Evolutionary conservation across 495 filamentous ascomycete genomes (phyloP).

Genomic region (Neurospora cerealis): DNA sequence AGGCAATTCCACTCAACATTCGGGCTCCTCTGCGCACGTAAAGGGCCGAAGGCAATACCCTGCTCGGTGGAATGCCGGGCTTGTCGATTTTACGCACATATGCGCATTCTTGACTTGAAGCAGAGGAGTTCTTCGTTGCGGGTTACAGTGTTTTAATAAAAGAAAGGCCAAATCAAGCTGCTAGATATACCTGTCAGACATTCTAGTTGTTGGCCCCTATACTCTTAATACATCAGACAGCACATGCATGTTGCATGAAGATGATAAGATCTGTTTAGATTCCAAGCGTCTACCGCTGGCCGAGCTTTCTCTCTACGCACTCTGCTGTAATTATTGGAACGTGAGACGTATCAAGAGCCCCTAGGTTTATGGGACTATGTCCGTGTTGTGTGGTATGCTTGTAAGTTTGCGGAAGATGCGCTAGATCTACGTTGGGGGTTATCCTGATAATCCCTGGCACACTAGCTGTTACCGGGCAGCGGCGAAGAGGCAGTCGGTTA

Average conservation of each 20-base stretch:
- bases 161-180: conserved; percentile 6
- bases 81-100: not conserved
- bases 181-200: conserved; percentile 13
- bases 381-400: not conserved
- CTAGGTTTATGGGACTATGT: not conserved
- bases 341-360: not conserved
- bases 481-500: not conserved
- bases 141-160: conserved; percentile 12
- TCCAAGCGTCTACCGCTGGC: not conserved
- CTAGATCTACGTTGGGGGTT: not conserved
- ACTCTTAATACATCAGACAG: conserved; percentile 12
- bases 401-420: not conserved
- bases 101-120: not conserved
- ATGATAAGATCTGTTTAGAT: not conserved
- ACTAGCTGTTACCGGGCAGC: not conserved
- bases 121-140: conserved; percentile 8
- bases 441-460: not conserved
- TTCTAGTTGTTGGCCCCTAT: conserved; percentile 6
- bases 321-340: not conserved
- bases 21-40: not conserved
- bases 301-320: not conserved
- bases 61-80: not conserved
- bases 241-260: conserved; percentile 14
- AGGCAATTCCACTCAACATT: conserved; percentile 4
- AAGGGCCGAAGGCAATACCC: not conserved